A percentile compares a stretch with the other conserved stretches of the same genome.
These are phyloP conservation scores for Neofusicoccum ribis DNA, from an alignment of 2,329 filamentous ascomycete genomes.

Conservation along the genomic window DNA sequence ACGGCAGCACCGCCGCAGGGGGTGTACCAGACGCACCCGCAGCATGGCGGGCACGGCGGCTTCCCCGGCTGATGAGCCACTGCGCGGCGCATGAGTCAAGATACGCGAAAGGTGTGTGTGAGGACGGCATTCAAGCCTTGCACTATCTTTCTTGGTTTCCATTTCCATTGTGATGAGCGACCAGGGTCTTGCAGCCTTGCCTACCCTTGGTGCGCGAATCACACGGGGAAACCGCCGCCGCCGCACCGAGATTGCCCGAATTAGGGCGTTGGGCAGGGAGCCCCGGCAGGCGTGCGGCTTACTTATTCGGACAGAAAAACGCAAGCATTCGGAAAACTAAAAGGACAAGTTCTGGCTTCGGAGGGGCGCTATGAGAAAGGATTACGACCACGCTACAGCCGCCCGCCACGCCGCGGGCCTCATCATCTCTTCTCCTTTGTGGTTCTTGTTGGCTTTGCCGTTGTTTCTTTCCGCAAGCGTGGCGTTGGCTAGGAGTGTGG, in stretches of 20 bases:
- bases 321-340: neutral
- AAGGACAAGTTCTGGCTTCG: neutral
- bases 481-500: slow-evolving; percentile 16
- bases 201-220: slow-evolving; percentile 12
- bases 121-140: slow-evolving; percentile 15
- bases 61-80: slow-evolving; percentile 18
- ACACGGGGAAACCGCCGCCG: slow-evolving; percentile 14
- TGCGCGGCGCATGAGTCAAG: slow-evolving; percentile 6
- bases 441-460: slow-evolving; percentile 10
- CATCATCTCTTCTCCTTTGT: neutral
- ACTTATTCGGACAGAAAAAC: neutral
- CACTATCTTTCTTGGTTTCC: slow-evolving; percentile 17
- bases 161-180: slow-evolving; percentile 16
- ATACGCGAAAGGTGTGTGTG: slow-evolving; percentile 3
- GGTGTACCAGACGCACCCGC: slow-evolving; percentile 13
- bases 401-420: neutral
- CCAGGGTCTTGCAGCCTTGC: slow-evolving; percentile 12
- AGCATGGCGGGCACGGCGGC: slow-evolving; percentile 13
- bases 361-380: neutral
- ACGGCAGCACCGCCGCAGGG: slow-evolving; percentile 10
- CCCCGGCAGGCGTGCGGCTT: neutral
- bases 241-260: slow-evolving; percentile 16
- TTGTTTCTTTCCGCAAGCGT: slow-evolving; percentile 10
- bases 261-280: slow-evolving; percentile 6
- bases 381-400: neutral